Evolutionary conservation across 129 eudicot genomes (phyloP), one percentile per base, ranked within the genome.

Genomic region (Oenanthe sinensis): DNA sequence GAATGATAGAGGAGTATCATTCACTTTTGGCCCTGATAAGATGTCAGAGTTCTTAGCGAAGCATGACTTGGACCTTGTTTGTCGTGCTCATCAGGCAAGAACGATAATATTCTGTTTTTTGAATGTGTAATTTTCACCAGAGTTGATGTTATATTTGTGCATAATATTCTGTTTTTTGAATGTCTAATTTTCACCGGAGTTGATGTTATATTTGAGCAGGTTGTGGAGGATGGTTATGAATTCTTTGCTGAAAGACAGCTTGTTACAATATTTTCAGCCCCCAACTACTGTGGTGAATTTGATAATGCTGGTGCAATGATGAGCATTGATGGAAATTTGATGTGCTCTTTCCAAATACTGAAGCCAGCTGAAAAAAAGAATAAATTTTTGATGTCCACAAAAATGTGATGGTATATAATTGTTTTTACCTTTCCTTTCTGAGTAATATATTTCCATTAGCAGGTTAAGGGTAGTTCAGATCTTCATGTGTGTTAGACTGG

Each of bases 1-100:
- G 97, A 93, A 93, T 85, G 97, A 92, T 83, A 87, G 96, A 78
- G 97, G 93, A n/a, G 96, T 92, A 83, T 92, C 97, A 30, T 90
- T 69, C 79, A 93, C 98, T 37, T 90, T 93, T 84, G 94, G 97
- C 82, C 91, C 97, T 54, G 97, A 90, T 79, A 93, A 89, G 87
- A 92, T 93, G 79, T 85, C 97, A 0, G 97, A 93, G 80, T 89
- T 93, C 81, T 74, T 93, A 78, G 74, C 85, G 44, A 90, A 89
- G 85, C 98, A 93, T 80, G 92, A 88, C 84, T 79, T 92, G 79
- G 98, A 92, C 74, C 98, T 92, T 70, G 96, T 92, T 17, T 92
- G 96, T 52, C 96, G 98, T 86, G 98, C 98, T 76, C 98, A 90
- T 80, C 96, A 92, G 98, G 96, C 83, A 78, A 24, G 47, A 69